These are phyloP conservation scores for Phytophthora tubulina DNA, from an alignment of 352 stramenopile genomes.

Conservation along the genomic window DNA sequence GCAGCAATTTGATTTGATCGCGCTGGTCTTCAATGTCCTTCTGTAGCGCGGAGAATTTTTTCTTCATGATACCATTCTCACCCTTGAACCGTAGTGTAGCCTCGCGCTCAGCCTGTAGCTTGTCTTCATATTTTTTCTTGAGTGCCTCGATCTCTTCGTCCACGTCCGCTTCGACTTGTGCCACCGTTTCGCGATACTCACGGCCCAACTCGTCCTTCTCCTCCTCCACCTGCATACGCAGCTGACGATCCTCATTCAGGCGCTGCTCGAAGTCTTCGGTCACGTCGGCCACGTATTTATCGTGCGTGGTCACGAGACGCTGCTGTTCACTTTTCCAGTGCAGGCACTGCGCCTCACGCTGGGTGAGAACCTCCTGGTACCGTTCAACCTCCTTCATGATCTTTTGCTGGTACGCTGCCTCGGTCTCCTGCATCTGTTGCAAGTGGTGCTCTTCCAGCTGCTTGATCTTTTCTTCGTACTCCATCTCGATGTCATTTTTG, in stretches of 20 bases:
- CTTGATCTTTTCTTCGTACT: constrained; percentile 93
- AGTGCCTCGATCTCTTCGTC: constrained; percentile 90
- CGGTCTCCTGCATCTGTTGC: constrained; percentile 92
- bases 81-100: constrained; percentile 92
- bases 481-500: constrained; percentile 94
- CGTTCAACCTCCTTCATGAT: constrained; percentile 95
- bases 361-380: constrained; percentile 88
- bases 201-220: constrained; percentile 87
- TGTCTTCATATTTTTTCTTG: constrained; percentile 90
- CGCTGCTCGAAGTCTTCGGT: constrained; percentile 93
- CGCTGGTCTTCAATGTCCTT: constrained; percentile 94
- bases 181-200: constrained; percentile 81
- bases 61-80: constrained; percentile 96
- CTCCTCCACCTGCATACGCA: constrained; percentile 85
- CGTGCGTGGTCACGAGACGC: constrained; percentile 67
- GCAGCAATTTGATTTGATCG: constrained; percentile 89
- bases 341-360: constrained; percentile 86
- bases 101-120: constrained; percentile 87
- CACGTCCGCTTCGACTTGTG: constrained; percentile 86
- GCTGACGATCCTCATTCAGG: constrained; percentile 86
- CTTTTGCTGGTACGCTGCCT: constrained; percentile 92
- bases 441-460: constrained; percentile 93
- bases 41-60: constrained; percentile 91
- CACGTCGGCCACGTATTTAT: constrained; percentile 90
- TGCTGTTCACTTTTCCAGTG: constrained; percentile 80